These are phyloP conservation scores for Monosporascus sp. DNA, from an alignment of 2,329 filamentous ascomycete genomes.

Conservation along the genomic window DNA sequence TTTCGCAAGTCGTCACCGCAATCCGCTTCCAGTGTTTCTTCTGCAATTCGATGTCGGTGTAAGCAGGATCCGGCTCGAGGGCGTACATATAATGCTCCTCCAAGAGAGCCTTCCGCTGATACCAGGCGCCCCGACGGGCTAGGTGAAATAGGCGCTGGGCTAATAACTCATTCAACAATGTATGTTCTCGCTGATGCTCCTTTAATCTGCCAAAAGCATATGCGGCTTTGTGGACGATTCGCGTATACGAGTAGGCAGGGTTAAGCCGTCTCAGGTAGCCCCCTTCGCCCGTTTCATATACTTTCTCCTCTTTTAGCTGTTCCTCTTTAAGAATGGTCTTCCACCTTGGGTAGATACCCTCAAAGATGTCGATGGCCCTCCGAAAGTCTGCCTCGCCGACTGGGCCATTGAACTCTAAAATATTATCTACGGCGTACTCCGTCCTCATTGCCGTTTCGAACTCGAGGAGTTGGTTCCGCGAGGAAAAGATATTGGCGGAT, in stretches of 20 bases:
- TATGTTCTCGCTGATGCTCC: conserved; percentile 70
- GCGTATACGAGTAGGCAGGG: conserved; percentile 87
- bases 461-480: conserved; percentile 69
- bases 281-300: conserved; percentile 79
- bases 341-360: conserved; percentile 79
- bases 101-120: conserved; percentile 86
- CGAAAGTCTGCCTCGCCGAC: conserved; percentile 60
- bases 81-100: conserved; percentile 92
- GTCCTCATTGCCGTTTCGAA: conserved; percentile 82
- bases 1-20: conserved; percentile 76
- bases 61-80: conserved; percentile 39
- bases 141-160: conserved; percentile 78
- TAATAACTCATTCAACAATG: conserved; percentile 68
- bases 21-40: conserved; percentile 79
- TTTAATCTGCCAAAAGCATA: conserved; percentile 77
- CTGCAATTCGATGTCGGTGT: conserved; percentile 41
- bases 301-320: conserved; percentile 65
- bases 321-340: conserved; percentile 66
- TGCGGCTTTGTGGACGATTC: conserved; percentile 84
- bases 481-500: conserved; percentile 81
- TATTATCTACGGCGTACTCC: conserved; percentile 73
- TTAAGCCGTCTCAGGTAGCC: conserved; percentile 86
- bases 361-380: conserved; percentile 65
- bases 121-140: conserved; percentile 83
- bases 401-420: conserved; percentile 73